Evolutionary conservation across 257 asterid genomes (phyloP).

Genomic region (Misopates orontium): DNA sequence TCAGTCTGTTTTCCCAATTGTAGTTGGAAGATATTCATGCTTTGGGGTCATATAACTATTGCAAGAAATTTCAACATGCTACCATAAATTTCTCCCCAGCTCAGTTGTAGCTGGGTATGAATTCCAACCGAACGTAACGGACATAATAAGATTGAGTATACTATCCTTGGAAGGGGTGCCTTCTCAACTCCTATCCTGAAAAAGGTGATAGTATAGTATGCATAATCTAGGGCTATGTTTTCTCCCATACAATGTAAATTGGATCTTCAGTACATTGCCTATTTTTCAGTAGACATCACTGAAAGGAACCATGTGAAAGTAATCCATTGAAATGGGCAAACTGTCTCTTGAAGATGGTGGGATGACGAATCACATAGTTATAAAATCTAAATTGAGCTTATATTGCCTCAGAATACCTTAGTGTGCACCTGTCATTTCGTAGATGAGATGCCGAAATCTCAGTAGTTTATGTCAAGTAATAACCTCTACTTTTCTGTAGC

Average conservation of each 20-base stretch:
- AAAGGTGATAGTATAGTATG: no score
- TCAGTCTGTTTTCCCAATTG: no score
- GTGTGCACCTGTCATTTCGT: slow-evolving; percentile 12
- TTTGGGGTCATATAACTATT: no score
- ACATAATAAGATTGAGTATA: no score
- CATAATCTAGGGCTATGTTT: neutral
- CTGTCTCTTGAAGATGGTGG: slow-evolving; percentile 9
- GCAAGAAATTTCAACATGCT: no score
- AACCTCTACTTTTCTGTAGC: slow-evolving; percentile 36
- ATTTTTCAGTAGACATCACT: neutral
- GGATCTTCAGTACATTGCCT: neutral
- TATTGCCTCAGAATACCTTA: slow-evolving; percentile 4
- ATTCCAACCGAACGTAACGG: no score
- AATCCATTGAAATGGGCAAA: neutral
- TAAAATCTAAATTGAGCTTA: slow-evolving; percentile 8
- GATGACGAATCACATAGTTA: slow-evolving; percentile 8
- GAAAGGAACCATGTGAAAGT: neutral
- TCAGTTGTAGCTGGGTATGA: no score
- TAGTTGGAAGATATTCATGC: no score
- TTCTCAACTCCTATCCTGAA: no score
- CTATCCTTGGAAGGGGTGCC: no score
- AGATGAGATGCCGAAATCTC: slow-evolving; percentile 7
- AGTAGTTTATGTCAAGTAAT: slow-evolving; percentile 18
- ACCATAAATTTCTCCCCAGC: no score
- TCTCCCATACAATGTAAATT: neutral